phyloP scores from a whole-genome alignment of 192 early-diverging fungal species.

The Borealophlyctis nickersoniae region DNA sequence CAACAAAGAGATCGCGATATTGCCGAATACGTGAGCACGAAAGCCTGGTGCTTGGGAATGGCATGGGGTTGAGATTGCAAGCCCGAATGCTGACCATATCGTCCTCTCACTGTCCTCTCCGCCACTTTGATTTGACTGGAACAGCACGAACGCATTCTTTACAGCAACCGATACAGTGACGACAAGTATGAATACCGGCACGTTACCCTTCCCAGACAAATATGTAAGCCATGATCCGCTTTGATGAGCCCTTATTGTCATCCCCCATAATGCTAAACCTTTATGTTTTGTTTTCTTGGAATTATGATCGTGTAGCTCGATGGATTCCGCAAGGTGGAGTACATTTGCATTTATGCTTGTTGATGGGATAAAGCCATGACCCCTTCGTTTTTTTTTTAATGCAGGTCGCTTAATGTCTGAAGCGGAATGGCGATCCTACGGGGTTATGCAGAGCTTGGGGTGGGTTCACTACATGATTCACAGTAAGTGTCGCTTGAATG shows the following conservation, averaged over 20 bases:
- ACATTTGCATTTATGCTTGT: background rate
- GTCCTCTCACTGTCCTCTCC: too few relatives aligned
- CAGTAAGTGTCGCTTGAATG: conserved; percentile 1
- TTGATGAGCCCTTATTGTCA: background rate
- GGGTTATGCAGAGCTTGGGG: conserved; percentile 22
- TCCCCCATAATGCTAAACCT: background rate
- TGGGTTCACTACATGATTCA: conserved; percentile 39
- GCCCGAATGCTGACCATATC: too few relatives aligned
- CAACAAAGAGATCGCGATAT: too few relatives aligned
- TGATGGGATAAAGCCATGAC: too few relatives aligned
- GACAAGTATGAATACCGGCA: conserved; percentile 33
- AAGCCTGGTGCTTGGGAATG: too few relatives aligned
- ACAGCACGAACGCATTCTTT: conserved; percentile 28
- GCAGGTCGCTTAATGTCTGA: conserved; percentile 25
- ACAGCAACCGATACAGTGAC: conserved; percentile 30
- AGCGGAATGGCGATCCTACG: conserved; percentile 29
- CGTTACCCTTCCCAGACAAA: conserved; percentile 35
- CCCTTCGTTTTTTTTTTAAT: too few relatives aligned
- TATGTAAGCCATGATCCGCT: background rate
- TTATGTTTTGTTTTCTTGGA: background rate
- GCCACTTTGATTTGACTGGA: too few relatives aligned
- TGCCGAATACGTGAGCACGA: too few relatives aligned
- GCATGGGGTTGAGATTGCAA: too few relatives aligned
- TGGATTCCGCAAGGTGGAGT: conserved; percentile 13
- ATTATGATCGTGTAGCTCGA: conserved; percentile 2